Evolutionary conservation across 1,284 basidiomycete species (phyloP).

Genomic region (Leccinum insolens): DNA sequence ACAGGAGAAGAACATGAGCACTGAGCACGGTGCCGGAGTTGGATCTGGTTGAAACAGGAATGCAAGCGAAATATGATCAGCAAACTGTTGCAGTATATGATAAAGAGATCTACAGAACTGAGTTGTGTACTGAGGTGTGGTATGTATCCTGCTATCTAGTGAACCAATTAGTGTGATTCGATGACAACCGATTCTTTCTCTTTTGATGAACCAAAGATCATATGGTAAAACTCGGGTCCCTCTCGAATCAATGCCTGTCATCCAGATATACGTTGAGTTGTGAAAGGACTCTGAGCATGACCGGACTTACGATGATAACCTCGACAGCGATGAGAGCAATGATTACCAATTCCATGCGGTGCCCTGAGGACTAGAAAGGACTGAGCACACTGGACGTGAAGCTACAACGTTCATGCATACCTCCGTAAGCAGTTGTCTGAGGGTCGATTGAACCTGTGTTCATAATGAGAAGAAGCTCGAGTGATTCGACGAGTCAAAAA

Average conservation of each 20-base stretch:
- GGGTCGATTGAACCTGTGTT: constrained; percentile 63
- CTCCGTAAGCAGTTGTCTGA: constrained; percentile 80
- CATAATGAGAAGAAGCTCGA: constrained; percentile 10
- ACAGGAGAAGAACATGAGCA: constrained; percentile 1
- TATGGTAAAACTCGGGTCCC: constrained; percentile 34
- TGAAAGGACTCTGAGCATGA: constrained; percentile 31
- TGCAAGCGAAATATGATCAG: not conserved
- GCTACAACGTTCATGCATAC: constrained; percentile 37
- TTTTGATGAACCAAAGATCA: constrained; percentile 27
- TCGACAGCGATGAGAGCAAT: constrained; percentile 90
- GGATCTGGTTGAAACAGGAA: not conserved
- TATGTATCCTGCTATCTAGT: constrained; percentile 5
- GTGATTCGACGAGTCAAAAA: constrained; percentile 6
- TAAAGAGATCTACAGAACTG: constrained; percentile 1
- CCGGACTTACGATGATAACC: constrained; percentile 75
- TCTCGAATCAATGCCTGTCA: constrained; percentile 35
- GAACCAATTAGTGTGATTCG: constrained; percentile 10
- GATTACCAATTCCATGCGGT: constrained; percentile 91
- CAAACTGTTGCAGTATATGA: not conserved
- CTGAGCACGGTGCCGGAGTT: not conserved
- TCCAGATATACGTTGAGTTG: constrained; percentile 41
- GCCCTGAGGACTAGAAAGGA: constrained; percentile 69
- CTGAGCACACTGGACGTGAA: not conserved
- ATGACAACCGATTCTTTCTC: constrained; percentile 10
- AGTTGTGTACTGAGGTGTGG: constrained; percentile 8